These are phyloP conservation scores for Vanderwaltozyma yarrowii DNA, from an alignment of 805 yeast genomes.

Conservation along the genomic window DNA sequence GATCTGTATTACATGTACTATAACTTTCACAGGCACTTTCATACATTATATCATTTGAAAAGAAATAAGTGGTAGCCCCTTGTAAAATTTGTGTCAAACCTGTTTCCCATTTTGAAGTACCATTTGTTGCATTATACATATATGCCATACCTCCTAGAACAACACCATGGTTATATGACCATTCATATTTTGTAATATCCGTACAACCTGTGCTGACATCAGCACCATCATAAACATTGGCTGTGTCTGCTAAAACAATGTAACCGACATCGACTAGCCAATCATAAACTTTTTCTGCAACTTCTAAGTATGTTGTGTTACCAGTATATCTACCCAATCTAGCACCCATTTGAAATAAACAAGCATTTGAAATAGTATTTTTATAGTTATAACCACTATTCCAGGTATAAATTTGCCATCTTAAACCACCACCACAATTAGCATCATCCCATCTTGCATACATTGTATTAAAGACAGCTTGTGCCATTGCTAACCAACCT, in stretches of 20 bases:
- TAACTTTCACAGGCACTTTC: conserved; percentile 50
- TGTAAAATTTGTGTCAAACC: conserved; percentile 36
- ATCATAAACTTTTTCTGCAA: conserved; percentile 45
- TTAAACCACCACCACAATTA: conserved; percentile 51
- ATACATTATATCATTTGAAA: conserved; percentile 41
- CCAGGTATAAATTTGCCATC: conserved; percentile 62
- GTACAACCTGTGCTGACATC: conserved; percentile 49
- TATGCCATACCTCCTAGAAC: conserved; percentile 61
- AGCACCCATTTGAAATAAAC: conserved; percentile 52
- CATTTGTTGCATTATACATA: conserved; percentile 51
- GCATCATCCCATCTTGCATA: conserved; percentile 47
- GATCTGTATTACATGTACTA: conserved; percentile 57
- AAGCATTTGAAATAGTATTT: conserved; percentile 56
- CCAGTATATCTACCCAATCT: conserved; percentile 51
- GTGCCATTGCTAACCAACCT: conserved; percentile 47
- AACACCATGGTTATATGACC: conserved; percentile 67
- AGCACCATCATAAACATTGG: conserved; percentile 68
- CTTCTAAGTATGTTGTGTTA: conserved; percentile 39
- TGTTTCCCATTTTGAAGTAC: conserved; percentile 38
- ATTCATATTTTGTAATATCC: conserved; percentile 39
- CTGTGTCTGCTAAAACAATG: conserved; percentile 41
- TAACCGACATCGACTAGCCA: conserved; percentile 47
- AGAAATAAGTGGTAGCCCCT: conserved; percentile 41
- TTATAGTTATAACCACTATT: conserved; percentile 54
- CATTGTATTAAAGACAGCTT: conserved; percentile 49